These are phyloP conservation scores for Penicilliopsis zonata DNA, from an alignment of 495 filamentous ascomycete species.

Conservation along the genomic window DNA sequence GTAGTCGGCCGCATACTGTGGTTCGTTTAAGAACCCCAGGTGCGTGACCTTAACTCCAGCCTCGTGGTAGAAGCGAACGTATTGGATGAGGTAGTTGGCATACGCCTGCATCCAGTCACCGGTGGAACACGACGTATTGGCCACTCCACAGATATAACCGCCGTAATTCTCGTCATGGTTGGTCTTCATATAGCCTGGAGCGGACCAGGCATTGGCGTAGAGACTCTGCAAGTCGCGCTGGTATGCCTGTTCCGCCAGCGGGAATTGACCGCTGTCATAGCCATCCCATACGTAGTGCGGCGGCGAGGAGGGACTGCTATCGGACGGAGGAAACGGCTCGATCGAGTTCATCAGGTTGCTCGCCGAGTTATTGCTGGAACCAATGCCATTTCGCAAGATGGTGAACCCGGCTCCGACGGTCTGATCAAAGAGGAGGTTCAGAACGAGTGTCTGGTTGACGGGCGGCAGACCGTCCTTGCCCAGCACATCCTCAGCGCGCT, in stretches of 20 bases:
- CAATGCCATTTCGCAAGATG: conserved; percentile 42
- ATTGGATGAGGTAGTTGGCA: conserved; percentile 41
- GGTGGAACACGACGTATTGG: conserved; percentile 25
- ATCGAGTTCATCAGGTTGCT: conserved; percentile 17
- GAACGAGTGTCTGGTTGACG: too few relatives aligned
- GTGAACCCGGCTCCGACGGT: conserved; percentile 36
- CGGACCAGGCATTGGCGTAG: conserved; percentile 46
- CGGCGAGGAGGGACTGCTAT: conserved; percentile 15
- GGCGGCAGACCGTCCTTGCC: conserved; percentile 10
- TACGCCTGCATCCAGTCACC: conserved; percentile 46
- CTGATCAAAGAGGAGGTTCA: conserved; percentile 35
- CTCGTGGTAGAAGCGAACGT: conserved; percentile 35
- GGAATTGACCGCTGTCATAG: conserved; percentile 37
- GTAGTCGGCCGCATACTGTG: conserved; percentile 20
- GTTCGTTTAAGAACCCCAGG: conserved; percentile 47
- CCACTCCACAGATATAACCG: conserved; percentile 39
- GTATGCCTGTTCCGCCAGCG: conserved; percentile 35
- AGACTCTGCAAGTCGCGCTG: conserved; percentile 29
- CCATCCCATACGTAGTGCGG: conserved; percentile 35
- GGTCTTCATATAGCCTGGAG: conserved; percentile 47
- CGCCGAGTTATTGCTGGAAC: conserved; percentile 26
- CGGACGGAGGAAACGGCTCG: conserved; percentile 26
- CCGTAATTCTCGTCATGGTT: conserved; percentile 26
- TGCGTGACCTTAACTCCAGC: conserved; percentile 37
- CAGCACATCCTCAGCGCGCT: conserved; percentile 17